These are phyloP conservation scores for Quercus robur DNA, from an alignment of 306 rosid genomes.

Conservation along the genomic window DNA sequence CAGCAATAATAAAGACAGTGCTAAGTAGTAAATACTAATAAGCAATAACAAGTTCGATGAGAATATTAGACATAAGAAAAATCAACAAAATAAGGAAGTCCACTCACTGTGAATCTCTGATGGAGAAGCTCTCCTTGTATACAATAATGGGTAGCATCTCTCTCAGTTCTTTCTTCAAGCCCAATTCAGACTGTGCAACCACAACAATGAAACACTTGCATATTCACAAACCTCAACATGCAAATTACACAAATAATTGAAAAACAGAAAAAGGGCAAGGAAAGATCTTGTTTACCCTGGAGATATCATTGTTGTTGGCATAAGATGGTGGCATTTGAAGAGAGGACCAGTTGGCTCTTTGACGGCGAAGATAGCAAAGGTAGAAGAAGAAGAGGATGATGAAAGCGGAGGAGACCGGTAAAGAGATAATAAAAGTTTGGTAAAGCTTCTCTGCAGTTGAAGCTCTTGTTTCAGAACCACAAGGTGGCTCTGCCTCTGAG, in stretches of 20 bases:
- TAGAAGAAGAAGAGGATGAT: conserved; percentile 66
- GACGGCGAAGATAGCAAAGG: conserved; percentile 69
- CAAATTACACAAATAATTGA: background rate
- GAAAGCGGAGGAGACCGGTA: conserved; percentile 63
- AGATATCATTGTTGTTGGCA: conserved; percentile 9
- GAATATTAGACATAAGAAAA: background rate
- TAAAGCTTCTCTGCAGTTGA: conserved; percentile 43
- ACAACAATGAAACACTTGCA: background rate
- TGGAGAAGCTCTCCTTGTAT: conserved; percentile 72
- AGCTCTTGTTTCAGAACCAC: conserved; percentile 21
- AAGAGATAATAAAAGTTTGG: conserved; percentile 59
- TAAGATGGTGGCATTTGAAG: conserved; percentile 41
- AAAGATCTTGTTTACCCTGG: conserved; percentile 30
- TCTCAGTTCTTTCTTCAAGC: conserved; percentile 72
- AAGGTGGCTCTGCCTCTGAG: conserved; percentile 24
- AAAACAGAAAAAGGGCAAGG: background rate
- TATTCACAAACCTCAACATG: background rate
- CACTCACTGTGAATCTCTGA: conserved; percentile 76
- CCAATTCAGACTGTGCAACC: conserved; percentile 41
- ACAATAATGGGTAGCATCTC: conserved; percentile 84
- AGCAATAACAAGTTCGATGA: too few species aligned
- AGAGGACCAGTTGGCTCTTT: conserved; percentile 59
- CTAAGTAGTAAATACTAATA: too few species aligned
- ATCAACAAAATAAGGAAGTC: background rate
- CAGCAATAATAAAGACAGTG: background rate